Base-by-base conservation (phyloP, 331 rosid species). In the Telfairia occidentalis region DNA sequence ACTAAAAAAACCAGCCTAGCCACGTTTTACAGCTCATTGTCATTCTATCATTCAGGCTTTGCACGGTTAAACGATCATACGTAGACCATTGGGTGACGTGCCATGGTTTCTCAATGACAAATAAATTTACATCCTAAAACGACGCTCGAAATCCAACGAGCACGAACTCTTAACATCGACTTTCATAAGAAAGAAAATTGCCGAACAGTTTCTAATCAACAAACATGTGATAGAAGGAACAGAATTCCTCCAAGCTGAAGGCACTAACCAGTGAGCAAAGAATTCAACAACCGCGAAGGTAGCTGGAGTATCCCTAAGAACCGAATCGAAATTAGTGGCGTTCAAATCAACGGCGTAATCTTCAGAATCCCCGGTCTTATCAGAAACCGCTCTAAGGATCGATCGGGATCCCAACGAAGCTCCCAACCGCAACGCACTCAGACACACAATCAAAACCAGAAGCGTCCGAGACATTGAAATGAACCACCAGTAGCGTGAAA, bases 311-410 rank as follows among this genome's bases (percentile, higher is more conserved):
- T 90, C 87, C 81, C 83, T 78, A 28, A 95, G 86, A 79, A 87
- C 90, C 30, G 78, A 80, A 83, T 92, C 97, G 63, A 95, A 95
- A 81, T 64, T 89, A 10, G 93, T 85, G 57, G 67, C 90, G 76
- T 95, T 90, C 81, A 95, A 87, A 37, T 90, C 96, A 53, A 92
- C 82, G 12, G 87, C 97, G 40, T 80, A 88, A 86, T 95, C 97
- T 23, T 61, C 87, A 46, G 66, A 85, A 82, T 67, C 92, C 37
- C 79, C 88, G 50, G 11, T 79, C 29, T 75, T 80, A 37, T 78
- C 79, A 45, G 55, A 50, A 66, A 91, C 81, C 34, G 50, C 81
- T 35, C 97, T 82, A n/a, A 91, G 97, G 76, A 94, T 85, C 82
- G 92, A 90, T 15, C 87, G 90, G 38, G 95, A 85, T 10, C 88